These are phyloP conservation scores for Botryotinia globosa DNA, from an alignment of 2,329 filamentous ascomycete species.

Conservation along the genomic window DNA sequence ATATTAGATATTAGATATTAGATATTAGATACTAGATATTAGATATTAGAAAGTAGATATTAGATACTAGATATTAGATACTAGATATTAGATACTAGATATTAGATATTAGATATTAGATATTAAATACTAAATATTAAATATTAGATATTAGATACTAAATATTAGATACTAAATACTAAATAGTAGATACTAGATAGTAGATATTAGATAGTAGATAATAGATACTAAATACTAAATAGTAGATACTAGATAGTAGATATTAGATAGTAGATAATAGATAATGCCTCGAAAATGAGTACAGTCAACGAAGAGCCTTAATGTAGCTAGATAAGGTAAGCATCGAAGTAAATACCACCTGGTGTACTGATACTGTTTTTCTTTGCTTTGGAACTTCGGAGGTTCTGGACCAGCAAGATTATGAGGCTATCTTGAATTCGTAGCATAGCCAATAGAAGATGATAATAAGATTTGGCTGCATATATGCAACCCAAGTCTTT, in stretches of 20 bases:
- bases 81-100: too few relatives aligned
- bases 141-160: too few relatives aligned
- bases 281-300: not conserved
- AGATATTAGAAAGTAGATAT: too few relatives aligned
- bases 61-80: not conserved
- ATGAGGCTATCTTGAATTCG: constrained; percentile 17
- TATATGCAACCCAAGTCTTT: constrained; percentile 14
- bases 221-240: too few relatives aligned
- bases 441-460: not conserved
- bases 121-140: too few relatives aligned
- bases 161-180: not conserved
- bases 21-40: too few relatives aligned
- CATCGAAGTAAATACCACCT: not conserved
- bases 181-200: too few relatives aligned
- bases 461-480: not conserved
- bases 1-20: not conserved
- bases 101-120: too few relatives aligned
- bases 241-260: too few relatives aligned
- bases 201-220: too few relatives aligned
- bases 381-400: not conserved
- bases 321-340: not conserved
- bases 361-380: not conserved
- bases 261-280: not conserved
- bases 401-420: constrained; percentile 8
- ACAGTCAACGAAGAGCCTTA: not conserved